Evolutionary conservation across 768 basidiomycete genomes (phyloP).

Genomic region (Arthromyces matolae): DNA sequence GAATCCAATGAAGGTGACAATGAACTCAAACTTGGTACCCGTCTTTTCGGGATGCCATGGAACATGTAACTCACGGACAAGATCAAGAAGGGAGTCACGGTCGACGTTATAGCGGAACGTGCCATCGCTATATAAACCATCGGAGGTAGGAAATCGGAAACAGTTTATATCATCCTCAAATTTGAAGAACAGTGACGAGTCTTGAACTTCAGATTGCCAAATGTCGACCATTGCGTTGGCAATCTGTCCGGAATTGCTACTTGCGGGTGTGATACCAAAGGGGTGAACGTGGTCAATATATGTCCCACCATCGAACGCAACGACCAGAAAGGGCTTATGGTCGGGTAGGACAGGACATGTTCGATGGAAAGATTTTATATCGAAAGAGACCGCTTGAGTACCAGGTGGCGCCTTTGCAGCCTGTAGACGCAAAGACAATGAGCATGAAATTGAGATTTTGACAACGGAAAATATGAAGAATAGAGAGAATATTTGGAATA

Average conservation of each 20-base stretch:
- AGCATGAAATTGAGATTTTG: too few relatives aligned
- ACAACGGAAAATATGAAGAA: too few relatives aligned
- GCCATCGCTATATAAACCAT: too few relatives aligned
- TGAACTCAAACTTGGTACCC: slow-evolving; percentile 19
- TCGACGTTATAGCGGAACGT: slow-evolving; percentile 20
- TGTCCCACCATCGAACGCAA: slow-evolving; percentile 13
- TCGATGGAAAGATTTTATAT: slow-evolving; percentile 26
- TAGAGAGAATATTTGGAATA: too few relatives aligned
- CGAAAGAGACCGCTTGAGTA: slow-evolving; percentile 25
- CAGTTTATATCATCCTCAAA: slow-evolving; percentile 29
- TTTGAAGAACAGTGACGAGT: slow-evolving; percentile 14
- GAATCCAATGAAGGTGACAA: slow-evolving; percentile 30
- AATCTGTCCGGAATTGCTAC: slow-evolving; percentile 23
- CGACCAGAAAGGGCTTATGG: slow-evolving; percentile 21
- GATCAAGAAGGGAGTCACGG: slow-evolving; percentile 3
- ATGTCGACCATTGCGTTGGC: slow-evolving; percentile 23
- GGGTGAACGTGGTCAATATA: slow-evolving; percentile 15
- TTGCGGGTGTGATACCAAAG: slow-evolving; percentile 23
- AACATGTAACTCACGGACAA: slow-evolving; percentile 15
- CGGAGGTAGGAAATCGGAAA: slow-evolving; percentile 21
- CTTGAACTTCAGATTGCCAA: slow-evolving; percentile 17
- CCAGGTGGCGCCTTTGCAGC: slow-evolving; percentile 25
- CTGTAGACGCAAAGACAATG: slow-evolving; percentile 5
- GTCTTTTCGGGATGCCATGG: slow-evolving; percentile 13
- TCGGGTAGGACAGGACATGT: slow-evolving; percentile 23